These are phyloP conservation scores for Diplodia scrobiculata DNA, from an alignment of 2,329 filamentous ascomycete genomes.

Conservation along the genomic window DNA sequence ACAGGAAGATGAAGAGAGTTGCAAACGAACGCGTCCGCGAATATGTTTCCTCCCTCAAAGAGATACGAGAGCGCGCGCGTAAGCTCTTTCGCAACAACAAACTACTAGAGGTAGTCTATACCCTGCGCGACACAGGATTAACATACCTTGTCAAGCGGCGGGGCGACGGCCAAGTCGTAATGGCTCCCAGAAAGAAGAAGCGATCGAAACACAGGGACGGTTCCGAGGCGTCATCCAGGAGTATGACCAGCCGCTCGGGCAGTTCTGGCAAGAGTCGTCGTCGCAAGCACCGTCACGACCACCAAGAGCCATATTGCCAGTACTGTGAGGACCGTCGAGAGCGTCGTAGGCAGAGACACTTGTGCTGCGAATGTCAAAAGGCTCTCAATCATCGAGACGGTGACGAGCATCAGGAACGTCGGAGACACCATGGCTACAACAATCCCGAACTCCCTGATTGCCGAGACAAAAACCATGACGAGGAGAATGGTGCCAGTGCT, in stretches of 20 bases:
- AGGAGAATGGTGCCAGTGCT: too few relatives aligned
- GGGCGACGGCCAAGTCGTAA: neutral
- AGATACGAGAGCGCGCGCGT: neutral
- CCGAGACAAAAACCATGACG: neutral
- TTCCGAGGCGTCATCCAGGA: neutral
- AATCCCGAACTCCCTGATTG: neutral
- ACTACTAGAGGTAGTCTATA: neutral
- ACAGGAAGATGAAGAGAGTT: neutral
- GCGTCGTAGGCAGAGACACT: neutral
- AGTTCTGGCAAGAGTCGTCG: neutral
- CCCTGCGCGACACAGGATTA: neutral
- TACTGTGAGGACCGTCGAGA: neutral
- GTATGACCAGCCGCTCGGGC: neutral
- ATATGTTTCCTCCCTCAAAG: neutral
- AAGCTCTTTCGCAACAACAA: neutral
- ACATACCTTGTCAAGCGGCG: neutral
- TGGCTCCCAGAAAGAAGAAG: neutral
- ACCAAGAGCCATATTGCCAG: neutral
- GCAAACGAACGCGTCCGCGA: neutral
- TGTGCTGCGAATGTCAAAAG: neutral
- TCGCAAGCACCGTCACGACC: neutral
- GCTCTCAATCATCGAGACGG: neutral
- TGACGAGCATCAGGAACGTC: neutral
- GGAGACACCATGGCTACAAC: neutral
- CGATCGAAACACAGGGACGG: neutral